Evolutionary conservation across 148 eudicot genomes (phyloP), one percentile per base, ranked within the genome.

Genomic region (Dianthus caryophyllus): DNA sequence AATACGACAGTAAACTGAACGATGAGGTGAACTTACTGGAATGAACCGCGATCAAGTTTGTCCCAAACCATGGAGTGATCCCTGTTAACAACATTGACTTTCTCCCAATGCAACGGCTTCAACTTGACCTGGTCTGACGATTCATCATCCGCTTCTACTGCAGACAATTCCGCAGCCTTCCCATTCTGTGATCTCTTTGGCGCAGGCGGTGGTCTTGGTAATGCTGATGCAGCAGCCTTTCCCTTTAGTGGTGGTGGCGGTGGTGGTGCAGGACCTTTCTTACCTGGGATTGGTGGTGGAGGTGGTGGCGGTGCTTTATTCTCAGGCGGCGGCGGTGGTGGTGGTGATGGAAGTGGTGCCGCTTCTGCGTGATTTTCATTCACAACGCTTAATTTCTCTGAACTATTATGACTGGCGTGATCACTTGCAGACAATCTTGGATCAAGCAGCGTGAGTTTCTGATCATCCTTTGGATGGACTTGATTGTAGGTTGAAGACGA

Each of bases 51-150:
- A 7, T 81, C 82, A 27, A 90, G 58, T 44, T 88, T 84, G 77
- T 86, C 83, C 98, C 93, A 86, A 66, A 84, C 97, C 92, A 88
- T 93, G 48, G 97, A 90, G 67, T 86, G 92, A 61, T 86, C 78
- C 18, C 76, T 79, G 60, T 83, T 75, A 25, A 85, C 76, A 66
- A 85, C 75, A 58, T 94, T 90, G 73, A 94, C 88, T 76, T 87
- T 94, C 39, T 88, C 98, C 98, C 97, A 94, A 54, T 94, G 97
- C 69, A 90, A 71, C n/a, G 97, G 92, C 85, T 90, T 94, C 65
- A 90, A 50, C 67, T 90, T 86, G 66, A 94, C 92, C 68, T 85
- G 84, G 38, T 77, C 94, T 48, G 73, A 65, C 9, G 20, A 66
- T 20, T n/a, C 71, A 21, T 41, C 80, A 72, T 79, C 81, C 50